These are phyloP conservation scores for Paramecium octaurelia DNA, from an alignment of 73 alveolate species.

Conservation along the genomic window DNA sequence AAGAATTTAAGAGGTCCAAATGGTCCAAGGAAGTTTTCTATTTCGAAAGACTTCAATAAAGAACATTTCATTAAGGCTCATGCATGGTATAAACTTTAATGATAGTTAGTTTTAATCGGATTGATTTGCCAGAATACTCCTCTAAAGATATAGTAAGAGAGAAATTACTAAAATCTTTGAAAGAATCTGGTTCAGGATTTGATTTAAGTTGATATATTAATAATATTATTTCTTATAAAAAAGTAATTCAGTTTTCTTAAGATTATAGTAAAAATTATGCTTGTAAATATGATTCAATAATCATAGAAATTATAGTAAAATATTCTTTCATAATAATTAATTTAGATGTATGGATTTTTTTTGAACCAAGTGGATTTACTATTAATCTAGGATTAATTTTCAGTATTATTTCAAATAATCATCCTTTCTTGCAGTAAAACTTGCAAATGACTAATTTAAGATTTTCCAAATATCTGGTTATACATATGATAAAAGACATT, in stretches of 20 bases:
- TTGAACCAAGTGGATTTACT: too few relatives aligned
- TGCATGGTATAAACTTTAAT: not conserved
- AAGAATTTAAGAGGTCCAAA: conserved; percentile 34
- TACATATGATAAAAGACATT: too few relatives aligned
- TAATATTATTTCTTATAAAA: not conserved
- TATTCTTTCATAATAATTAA: too few relatives aligned
- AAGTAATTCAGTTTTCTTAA: not conserved
- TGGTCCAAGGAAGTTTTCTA: conserved; percentile 26
- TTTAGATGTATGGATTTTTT: too few relatives aligned
- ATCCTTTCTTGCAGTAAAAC: too few relatives aligned
- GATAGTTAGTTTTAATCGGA: not conserved
- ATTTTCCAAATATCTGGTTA: too few relatives aligned
- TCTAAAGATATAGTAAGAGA: conserved; percentile 34
- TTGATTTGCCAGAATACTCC: conserved; percentile 36
- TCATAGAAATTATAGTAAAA: not conserved
- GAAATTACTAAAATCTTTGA: conserved; percentile 20
- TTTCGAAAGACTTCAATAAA: not conserved
- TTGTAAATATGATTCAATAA: not conserved
- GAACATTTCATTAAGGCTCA: conserved; percentile 42
- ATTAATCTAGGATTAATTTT: not conserved
- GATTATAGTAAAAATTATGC: not conserved
- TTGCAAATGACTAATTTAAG: too few relatives aligned
- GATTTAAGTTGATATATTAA: conserved; percentile 18
- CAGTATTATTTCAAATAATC: not conserved
- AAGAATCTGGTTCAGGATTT: conserved; percentile 42